Evolutionary conservation across 768 basidiomycete species (phyloP), one percentile per base, ranked within the genome.

Genomic region (Hemileccinum rubropunctum): DNA sequence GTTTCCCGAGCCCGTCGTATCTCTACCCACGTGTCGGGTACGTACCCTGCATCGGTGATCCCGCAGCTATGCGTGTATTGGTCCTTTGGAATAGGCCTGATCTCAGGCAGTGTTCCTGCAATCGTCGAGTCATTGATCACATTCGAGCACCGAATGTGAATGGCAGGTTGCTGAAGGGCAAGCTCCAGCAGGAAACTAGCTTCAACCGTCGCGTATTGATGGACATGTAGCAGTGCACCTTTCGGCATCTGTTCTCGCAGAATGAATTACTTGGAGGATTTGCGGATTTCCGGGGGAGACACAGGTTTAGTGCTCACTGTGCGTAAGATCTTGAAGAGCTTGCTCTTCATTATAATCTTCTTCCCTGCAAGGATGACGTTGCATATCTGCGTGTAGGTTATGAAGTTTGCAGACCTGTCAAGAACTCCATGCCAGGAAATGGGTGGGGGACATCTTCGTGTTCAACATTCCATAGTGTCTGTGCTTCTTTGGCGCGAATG

Each of bases 341-440:
- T 58, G 7, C 76, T 77, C 35, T 60, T 58, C 30, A 69, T 53
- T 35, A 77, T 76, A 6, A 64, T 57, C 18, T 55, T 47, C 49
- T 59, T 69, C 12, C 71, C 68, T 67, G 58, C 23, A 18, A 14
- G 26, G 17, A 35, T 14, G 36, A 51, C 21, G 23, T 42, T 38
- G 21, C 33, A 37, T 11, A n/a, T 38, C 21, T 28, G 10, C n/a
- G 9, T 21, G 10, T 15, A 3, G 11, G n/a, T 18, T 8, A 39
- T 26, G 9, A 23, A 18, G 10, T 40, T 4, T 6, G 35, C 60
- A 33, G 56, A 82, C 84, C 84, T 42, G 83, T 86, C 55, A 88
- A 62, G 57, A 88, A 89, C 53, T 79, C 84, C 84, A 86, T 87
- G 28, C 87, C 87, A 35, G 86, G 85, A 54, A 86, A 87, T 2